Base-by-base conservation (phyloP, 1,139 yeast genomes). In the Candida smagusa region DNA sequence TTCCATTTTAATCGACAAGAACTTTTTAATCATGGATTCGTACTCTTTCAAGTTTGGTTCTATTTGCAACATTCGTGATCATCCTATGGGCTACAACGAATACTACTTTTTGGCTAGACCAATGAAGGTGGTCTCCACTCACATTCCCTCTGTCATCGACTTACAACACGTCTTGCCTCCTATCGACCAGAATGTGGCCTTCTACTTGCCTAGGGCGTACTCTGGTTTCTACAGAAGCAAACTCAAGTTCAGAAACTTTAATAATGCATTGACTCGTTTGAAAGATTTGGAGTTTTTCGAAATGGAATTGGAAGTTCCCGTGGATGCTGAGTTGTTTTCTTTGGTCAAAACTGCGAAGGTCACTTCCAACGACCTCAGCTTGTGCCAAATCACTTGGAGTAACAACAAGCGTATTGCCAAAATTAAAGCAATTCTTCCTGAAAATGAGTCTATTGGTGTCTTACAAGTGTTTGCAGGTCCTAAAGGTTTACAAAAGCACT, bases 121-220 rank as follows among this genome's bases (percentile, higher is more conserved):
- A 1, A 63, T 81, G 41, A 76, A 80, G 43, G 57, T 88, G 35
- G 77, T 92, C 12, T 84, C 84, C 42, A 85, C 97, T 0, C 98
- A 92, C 59, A 80, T 88, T 30, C 97, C 98, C 7, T 72, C 81
- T 12, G 78, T 80, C 39, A 79, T 79, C 36, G 83, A 78, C 41
- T 82, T 86, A 45, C 97, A 92, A 58, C 96, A 86, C 61, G 79
- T 90, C 11, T 74, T 79, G 24, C 97, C 97, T 7, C 87, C 95
- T 3, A 65, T 92, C 42, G 89, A 86, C 45, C 84, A 86, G 33
- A 74, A 79, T 45, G 79, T 84, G 29, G 92, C 94, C 12, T 72
- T 88, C 45, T 79, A 89, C 35, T 65, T 90, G 36, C 98, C 97
- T 0, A 73, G 95, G 32, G 79, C 85, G 11, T 87, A 88, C 53